Evolutionary conservation across 2,329 filamentous ascomycete species (phyloP).

Genomic region (Sarocladium oryzae): DNA sequence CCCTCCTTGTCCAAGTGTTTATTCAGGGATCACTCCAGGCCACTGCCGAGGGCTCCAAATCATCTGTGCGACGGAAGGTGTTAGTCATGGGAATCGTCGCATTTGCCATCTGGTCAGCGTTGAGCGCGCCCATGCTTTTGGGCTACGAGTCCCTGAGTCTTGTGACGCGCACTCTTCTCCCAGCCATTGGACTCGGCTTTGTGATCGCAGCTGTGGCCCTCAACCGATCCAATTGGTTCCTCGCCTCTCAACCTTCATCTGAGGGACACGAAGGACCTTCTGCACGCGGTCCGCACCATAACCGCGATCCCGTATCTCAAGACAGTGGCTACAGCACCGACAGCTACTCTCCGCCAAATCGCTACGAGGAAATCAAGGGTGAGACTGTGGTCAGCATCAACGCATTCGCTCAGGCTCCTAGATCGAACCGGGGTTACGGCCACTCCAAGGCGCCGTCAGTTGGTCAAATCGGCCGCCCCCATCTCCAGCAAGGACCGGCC

Average conservation of each 20-base stretch:
- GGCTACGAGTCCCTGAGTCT: constrained; percentile 37
- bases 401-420: background rate
- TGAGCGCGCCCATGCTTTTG: constrained; percentile 45
- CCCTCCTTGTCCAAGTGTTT: constrained; percentile 35
- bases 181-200: constrained; percentile 42
- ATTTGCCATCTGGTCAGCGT: constrained; percentile 47
- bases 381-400: constrained; percentile 25
- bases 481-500: background rate
- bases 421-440: background rate
- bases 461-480: constrained; percentile 4
- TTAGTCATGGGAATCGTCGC: constrained; percentile 35
- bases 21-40: constrained; percentile 28
- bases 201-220: constrained; percentile 34
- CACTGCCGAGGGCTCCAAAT: constrained; percentile 20
- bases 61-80: constrained; percentile 29
- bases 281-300: background rate
- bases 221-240: background rate
- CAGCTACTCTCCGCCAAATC: constrained; percentile 37
- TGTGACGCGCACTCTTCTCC: constrained; percentile 41
- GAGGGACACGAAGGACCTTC: background rate
- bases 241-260: background rate
- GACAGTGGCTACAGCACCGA: constrained; percentile 29
- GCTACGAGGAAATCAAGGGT: constrained; percentile 44
- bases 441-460: constrained; percentile 1
- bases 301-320: background rate